A percentile compares a stretch with the other conserved stretches of the same genome.
Evolutionary conservation across 441 rosid genomes (phyloP).

Genomic region (Pelargonium australe): DNA sequence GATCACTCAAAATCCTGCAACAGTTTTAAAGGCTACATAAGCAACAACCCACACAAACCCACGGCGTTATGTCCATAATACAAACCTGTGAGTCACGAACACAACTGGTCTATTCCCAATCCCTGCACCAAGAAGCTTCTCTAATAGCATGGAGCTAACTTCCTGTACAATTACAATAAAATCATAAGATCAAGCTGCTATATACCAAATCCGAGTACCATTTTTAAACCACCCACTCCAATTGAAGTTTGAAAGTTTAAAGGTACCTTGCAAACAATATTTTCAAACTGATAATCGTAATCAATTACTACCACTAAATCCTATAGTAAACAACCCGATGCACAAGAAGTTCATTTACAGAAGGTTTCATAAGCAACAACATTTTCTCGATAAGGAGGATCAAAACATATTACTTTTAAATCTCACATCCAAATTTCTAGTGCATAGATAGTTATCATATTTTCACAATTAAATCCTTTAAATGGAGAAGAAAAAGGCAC

Average conservation of each 20-base stretch:
- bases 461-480: background rate
- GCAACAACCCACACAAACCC: background rate
- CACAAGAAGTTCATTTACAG: no score
- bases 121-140: slow-evolving; percentile 83
- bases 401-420: background rate
- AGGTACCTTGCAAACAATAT: no score
- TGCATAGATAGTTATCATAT: background rate
- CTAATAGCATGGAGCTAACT: slow-evolving; percentile 73
- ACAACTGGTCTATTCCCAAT: slow-evolving; percentile 94
- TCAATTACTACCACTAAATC: no score
- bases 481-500: background rate
- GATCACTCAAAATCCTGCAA: background rate
- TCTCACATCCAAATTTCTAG: background rate
- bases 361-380: no score
- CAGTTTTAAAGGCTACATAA: background rate
- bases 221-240: background rate
- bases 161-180: slow-evolving; percentile 47
- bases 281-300: no score
- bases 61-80: background rate
- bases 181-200: background rate
- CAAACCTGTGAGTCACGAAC: slow-evolving; percentile 93
- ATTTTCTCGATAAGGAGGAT: no score
- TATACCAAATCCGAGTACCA: background rate
- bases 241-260: background rate
- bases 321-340: no score